Base-by-base conservation (phyloP, 2,329 filamentous ascomycete genomes). In the Chaetomiaceae sp. region DNA sequence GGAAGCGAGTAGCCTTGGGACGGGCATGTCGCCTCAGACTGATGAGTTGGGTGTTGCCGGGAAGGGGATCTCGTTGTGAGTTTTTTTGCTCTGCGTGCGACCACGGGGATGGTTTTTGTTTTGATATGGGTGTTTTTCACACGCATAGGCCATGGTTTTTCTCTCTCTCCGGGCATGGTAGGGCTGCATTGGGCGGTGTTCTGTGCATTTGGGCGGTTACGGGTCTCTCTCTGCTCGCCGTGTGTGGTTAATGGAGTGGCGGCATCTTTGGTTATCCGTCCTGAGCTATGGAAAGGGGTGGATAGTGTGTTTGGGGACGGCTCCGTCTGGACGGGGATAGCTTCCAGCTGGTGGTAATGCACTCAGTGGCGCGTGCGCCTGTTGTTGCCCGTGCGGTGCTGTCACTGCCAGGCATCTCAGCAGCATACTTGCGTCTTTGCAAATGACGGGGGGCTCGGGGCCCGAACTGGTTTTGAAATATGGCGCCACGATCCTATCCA, bases 121-220 rank as follows among this genome's bases (percentile, higher is more conserved):
- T 33, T 46, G n/a, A n/a, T n/a, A n/a, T n/a, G 37, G 21, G 16
- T 23, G 36, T 46, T 29, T 68, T 66, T 47, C 21, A 11, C n/a
- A n/a, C n/a, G n/a, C n/a, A n/a, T n/a, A n/a, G n/a, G 23, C 33
- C 18, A 13, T 53, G 44, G 41, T 21, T 34, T 18, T 44, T 16
- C 45, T 20, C 43, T 58, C 47, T 53, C 48, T 55, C n/a, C n/a
- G n/a, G 29, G 49, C 44, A 45, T 42, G 56, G 48, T 33, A 33
- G n/a, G 27, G 48, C 25, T 54, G 54, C 49, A 58, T 56, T 47
- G 53, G 57, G 25, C 34, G 25, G 34, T 48, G 38, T 50, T 47
- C 18, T 49, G 34, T 49, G 48, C 37, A 51, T 53, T 46, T 54
- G 13, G 38, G 16, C 32, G 29, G 25, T 9, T 9, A 9, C 25